Percentiles rank a stretch among this genome's conserved stretches.
phyloP scores from a whole-genome alignment of 2,329 filamentous ascomycete genomes.

The Pseudocercospora fuligena region DNA sequence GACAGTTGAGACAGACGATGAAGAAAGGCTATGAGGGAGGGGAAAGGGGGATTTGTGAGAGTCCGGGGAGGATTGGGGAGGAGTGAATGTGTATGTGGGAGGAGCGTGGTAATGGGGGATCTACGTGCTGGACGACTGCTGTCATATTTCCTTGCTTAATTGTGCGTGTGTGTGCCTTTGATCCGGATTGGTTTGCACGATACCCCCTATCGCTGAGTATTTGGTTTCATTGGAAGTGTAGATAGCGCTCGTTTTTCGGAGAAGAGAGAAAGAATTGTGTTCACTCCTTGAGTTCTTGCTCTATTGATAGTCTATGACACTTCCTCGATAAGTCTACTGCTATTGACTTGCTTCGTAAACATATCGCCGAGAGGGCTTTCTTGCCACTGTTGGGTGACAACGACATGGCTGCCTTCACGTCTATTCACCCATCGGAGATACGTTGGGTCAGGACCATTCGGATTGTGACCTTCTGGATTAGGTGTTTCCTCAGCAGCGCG shows the following conservation, averaged over 20 bases:
- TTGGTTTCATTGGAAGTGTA: too few relatives aligned
- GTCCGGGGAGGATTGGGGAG: not conserved
- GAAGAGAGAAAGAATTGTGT: too few relatives aligned
- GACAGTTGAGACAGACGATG: not conserved
- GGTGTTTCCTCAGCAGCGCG: conserved; percentile 55
- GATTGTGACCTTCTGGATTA: conserved; percentile 48
- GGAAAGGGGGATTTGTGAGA: not conserved
- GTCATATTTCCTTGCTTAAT: too few relatives aligned
- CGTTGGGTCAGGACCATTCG: conserved; percentile 52
- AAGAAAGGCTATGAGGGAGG: not conserved
- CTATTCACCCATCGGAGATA: conserved; percentile 73
- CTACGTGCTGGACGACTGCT: too few relatives aligned
- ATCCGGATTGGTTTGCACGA: too few relatives aligned
- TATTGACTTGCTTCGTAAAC: not conserved
- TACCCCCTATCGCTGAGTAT: too few relatives aligned
- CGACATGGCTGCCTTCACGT: conserved; percentile 19
- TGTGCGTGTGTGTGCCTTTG: too few relatives aligned
- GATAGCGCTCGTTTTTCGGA: too few relatives aligned
- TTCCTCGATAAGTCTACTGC: not conserved
- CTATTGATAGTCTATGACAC: not conserved
- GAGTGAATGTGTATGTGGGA: too few relatives aligned
- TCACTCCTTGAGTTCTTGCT: too few relatives aligned
- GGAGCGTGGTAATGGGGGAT: not conserved
- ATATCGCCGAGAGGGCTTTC: conserved; percentile 13
- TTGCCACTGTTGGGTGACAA: conserved; percentile 16